A percentile compares a stretch with the other conserved stretches of the same genome.
Evolutionary conservation across 495 filamentous ascomycete species (phyloP).

Genomic region (Aspergillus taichungensis): DNA sequence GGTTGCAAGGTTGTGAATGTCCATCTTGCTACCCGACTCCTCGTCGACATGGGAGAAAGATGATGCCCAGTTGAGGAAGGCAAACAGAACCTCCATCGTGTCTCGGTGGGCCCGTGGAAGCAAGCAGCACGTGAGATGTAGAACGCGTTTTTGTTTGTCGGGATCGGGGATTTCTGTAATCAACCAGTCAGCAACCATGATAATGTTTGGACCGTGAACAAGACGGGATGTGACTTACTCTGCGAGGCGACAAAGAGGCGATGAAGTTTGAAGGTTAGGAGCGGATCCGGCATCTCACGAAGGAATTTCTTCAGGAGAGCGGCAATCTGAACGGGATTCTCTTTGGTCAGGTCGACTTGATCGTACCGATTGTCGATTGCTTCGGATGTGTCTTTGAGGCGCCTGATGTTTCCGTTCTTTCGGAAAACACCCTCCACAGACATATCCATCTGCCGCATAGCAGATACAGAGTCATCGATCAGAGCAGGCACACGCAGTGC

Average conservation of each 20-base stretch:
- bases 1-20: constrained; percentile 96
- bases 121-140: constrained; percentile 90
- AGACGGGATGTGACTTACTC: constrained; percentile 42
- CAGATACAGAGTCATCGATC: constrained; percentile 82
- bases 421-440: constrained; percentile 98
- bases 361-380: constrained; percentile 78
- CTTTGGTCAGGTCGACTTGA: constrained; percentile 69
- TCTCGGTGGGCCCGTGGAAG: constrained; percentile 90
- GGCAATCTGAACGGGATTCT: constrained; percentile 86
- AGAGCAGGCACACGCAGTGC: constrained; percentile 79
- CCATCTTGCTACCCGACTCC: constrained; percentile 90
- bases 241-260: constrained; percentile 82
- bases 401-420: constrained; percentile 96
- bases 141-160: constrained; percentile 70
- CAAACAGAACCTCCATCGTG: constrained; percentile 88
- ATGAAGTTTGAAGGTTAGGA: constrained; percentile 93
- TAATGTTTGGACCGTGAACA: background rate
- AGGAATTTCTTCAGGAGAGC: constrained; percentile 94
- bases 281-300: constrained; percentile 85
- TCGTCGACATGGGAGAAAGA: constrained; percentile 97
- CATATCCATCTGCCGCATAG: constrained; percentile 98
- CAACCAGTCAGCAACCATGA: too few species aligned
- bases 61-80: constrained; percentile 95
- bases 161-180: constrained; percentile 66
- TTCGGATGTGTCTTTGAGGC: constrained; percentile 74